Conservation (phyloP, 2,329 filamentous ascomycete genomes). For the Bipolaris sorokiniana region DNA sequence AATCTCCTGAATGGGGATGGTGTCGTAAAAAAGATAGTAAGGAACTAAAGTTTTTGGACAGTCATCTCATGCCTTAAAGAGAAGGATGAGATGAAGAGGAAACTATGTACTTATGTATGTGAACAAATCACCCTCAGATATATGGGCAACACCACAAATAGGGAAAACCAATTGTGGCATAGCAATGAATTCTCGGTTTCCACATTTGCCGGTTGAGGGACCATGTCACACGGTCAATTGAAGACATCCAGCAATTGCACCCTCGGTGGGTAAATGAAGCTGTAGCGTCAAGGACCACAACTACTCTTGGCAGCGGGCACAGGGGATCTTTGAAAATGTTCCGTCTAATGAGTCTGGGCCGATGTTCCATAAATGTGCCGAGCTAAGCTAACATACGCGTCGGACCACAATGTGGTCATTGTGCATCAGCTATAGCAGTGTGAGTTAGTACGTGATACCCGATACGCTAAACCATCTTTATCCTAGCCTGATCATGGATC, state of each 20-base stretch:
- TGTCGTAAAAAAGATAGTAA: neutral
- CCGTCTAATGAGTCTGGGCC: constrained; percentile 1
- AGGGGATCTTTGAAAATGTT: neutral
- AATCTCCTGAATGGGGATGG: neutral
- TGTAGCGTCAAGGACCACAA: neutral
- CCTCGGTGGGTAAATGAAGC: constrained; percentile 6
- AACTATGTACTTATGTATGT: neutral
- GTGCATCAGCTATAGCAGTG: neutral
- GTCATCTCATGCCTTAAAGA: no score
- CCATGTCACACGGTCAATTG: neutral
- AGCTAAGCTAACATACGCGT: neutral
- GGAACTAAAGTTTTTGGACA: neutral
- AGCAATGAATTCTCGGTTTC: neutral
- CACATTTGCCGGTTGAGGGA: neutral
- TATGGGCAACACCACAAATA: neutral
- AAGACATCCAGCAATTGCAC: neutral
- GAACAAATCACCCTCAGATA: neutral
- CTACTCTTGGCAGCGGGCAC: neutral
- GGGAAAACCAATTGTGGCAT: neutral
- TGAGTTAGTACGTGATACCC: neutral
- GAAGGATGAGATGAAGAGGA: no score
- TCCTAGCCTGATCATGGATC: neutral
- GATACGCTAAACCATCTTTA: neutral
- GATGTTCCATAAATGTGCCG: constrained; percentile 8
- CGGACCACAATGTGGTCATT: neutral